Percentiles rank a stretch among this genome's conserved stretches.
phyloP scores from a whole-genome alignment of 164 flowering plant species.

The Vitis rupestris region DNA sequence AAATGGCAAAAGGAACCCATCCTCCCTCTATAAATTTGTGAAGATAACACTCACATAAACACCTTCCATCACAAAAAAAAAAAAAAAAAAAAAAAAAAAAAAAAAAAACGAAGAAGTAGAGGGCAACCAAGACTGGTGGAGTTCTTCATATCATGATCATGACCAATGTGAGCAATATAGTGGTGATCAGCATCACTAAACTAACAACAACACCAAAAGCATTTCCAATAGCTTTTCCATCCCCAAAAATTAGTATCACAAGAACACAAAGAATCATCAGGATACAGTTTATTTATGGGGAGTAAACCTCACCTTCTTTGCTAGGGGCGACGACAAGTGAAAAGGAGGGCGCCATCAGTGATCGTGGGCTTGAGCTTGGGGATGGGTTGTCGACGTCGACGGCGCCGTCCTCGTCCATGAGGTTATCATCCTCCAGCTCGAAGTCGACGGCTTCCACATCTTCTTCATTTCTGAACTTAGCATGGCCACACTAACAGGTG shows the following conservation, averaged over 20 bases:
- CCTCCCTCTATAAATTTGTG: conserved; percentile 81
- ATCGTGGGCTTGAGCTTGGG: no score
- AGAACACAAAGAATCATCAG: conserved; percentile 57
- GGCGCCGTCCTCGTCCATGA: no score
- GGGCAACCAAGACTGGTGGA: conserved; percentile 41
- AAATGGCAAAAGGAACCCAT: conserved; percentile 89
- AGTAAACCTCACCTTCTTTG: conserved; percentile 85
- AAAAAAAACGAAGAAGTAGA: conserved; percentile 62
- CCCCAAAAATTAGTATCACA: no score
- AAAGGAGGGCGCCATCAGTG: no score
- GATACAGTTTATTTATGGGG: conserved; percentile 80
- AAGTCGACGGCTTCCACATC: no score
- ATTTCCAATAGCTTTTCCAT: no score
- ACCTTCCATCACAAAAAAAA: conserved; percentile 66
- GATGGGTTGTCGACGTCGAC: no score
- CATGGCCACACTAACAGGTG: no score
- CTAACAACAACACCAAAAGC: no score
- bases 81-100: no score
- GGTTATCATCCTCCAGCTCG: no score
- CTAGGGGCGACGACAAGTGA: conserved; percentile 17
- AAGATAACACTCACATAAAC: conserved; percentile 69
- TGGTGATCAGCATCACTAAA: conserved; percentile 36
- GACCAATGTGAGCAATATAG: conserved; percentile 69
- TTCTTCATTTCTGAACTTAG: no score
- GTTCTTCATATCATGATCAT: conserved; percentile 84